These are phyloP conservation scores for Colletotrichum sp. DNA, from an alignment of 2,329 filamentous ascomycete species.

Conservation along the genomic window DNA sequence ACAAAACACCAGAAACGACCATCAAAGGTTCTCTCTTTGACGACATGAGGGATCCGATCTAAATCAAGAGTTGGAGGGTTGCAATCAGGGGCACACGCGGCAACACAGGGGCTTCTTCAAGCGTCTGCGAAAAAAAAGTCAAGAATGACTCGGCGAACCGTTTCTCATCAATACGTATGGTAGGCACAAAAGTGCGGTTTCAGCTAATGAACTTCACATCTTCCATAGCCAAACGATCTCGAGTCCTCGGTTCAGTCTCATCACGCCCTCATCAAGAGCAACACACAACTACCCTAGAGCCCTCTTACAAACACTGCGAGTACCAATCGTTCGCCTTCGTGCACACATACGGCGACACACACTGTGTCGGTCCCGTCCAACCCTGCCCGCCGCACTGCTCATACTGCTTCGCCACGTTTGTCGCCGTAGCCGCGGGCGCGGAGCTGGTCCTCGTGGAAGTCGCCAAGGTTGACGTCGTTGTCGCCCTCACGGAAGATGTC, in stretches of 20 bases:
- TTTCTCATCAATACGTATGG: background rate
- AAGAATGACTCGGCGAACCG: background rate
- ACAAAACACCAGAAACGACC: background rate
- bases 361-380: constrained; percentile 42
- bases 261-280: background rate
- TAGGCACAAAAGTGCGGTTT: background rate
- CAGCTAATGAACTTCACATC: background rate
- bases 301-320: constrained; percentile 43
- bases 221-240: background rate
- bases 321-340: constrained; percentile 41
- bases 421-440: constrained; percentile 9
- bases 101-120: background rate
- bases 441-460: constrained; percentile 13
- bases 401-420: constrained; percentile 20
- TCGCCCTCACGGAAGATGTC: background rate
- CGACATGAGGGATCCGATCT: background rate
- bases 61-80: background rate
- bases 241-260: background rate
- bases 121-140: background rate
- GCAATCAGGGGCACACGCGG: background rate
- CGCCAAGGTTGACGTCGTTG: background rate
- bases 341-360: constrained; percentile 46
- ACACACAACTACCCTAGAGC: background rate
- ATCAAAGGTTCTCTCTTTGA: rapidly evolving
- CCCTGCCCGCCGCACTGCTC: constrained; percentile 47